Evolutionary conservation across 306 rosid genomes (phyloP), one percentile per base, ranked within the genome.

Genomic region (Sechiopsis laciniata): DNA sequence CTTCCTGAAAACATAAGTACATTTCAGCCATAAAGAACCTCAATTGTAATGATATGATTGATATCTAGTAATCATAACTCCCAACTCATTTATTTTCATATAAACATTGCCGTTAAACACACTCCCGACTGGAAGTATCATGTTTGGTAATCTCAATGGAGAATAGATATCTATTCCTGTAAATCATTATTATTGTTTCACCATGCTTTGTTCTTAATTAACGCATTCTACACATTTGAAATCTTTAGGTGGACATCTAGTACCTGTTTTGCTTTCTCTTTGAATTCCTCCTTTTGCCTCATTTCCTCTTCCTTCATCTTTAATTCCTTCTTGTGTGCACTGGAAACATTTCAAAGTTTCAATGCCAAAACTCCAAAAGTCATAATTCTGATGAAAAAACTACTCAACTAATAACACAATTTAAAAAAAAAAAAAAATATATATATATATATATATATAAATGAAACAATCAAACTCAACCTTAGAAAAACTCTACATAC

Each of bases 291-390:
- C 78, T 87, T 91, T 26, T 87, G 88, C 77, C 68, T 74, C 70
- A 88, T 81, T 71, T 86, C 90, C 13, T 91, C 96, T 81, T 91
- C 97, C 82, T 51, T 86, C 82, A 87, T 88, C 77, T 84, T 89
- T 52, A 70, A 53, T 63, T 89, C 97, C 59, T 89, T 88, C 82
- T 91, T 91, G 66, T 74, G 83, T 35, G 91, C 97, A 80, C 97
- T 91, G 84, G n/a, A 54, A 75, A 62, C 16, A 78, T 29, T 37
- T 12, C 48, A 73, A 21, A 26, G 29, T 29, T 55, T 21, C 75
- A 61, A 51, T 20, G n/a, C 17, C 10, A 37, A 60, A 29, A 51
- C 26, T 29, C 8, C n/a, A 19, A 20, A 73, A 35, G 15, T 19
- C 15, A 7, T 17, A 10, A 14, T 37, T 56, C 19, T 12, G 15